Evolutionary conservation across 495 filamentous ascomycete species (phyloP), one percentile per base, ranked within the genome.

Genomic region (Podospora comata): DNA sequence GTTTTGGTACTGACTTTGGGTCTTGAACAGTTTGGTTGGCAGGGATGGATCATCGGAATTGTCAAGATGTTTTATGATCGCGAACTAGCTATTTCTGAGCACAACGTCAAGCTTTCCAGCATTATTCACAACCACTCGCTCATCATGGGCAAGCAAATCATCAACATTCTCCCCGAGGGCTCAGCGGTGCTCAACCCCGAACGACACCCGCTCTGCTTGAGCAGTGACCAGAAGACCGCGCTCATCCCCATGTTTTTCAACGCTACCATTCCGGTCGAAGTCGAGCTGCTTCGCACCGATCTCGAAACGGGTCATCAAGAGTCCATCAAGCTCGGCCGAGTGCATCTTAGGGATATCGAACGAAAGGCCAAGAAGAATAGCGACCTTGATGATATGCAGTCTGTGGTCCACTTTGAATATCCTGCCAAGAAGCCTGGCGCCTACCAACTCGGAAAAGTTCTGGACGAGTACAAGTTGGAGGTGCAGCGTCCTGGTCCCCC

Each of bases 161-260:
- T 99, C 74, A 93, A 99, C 74, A 96, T 98, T 76, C 82, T 99
- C 30, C 95, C 95, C 2, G 95, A 99, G 84, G 95, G 95, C 4
- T 96, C 93, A 67, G 95, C 91, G 15, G 82, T 90, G 60, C 81
- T 99, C 61, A 98, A 98, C 75, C 92, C 94, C 16, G 85, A 93
- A 44, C 81, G 84, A 30, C 75, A 82, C 48, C 84, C 92, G 16
- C 93, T 93, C 74, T 99, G 95, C 77, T 77, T 98, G 48, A 90
- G 90, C 55, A 79, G 82, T 26, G 79, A 86, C 16, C 84, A 82
- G 62, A 83, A 83, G 32, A 78, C 84, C 3, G 85, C 89, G 54
- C 78, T 84, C 62, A 81, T 99, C n/a, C 95, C 94, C 3, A 91
- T 99, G 39, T 90, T 85, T 67, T 91, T 97, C 80, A 98, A 99